Conservation (phyloP, 1,139 yeast genomes). For the Candida pseudocylindracea region DNA sequence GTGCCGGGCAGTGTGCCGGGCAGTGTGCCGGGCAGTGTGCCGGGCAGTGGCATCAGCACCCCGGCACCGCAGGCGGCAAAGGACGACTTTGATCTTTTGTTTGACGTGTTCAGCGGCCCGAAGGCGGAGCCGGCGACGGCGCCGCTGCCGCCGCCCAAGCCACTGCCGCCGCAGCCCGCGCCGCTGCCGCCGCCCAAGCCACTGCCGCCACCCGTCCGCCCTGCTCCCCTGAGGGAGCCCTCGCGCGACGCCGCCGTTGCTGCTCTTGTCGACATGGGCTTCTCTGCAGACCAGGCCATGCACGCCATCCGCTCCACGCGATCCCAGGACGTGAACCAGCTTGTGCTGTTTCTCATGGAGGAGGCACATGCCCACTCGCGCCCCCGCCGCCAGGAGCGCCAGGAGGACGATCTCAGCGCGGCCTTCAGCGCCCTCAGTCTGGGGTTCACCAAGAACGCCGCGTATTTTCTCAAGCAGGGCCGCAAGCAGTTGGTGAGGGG, state of each 20-base stretch:
- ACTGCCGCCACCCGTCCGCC: no score
- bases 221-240: no score
- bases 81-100: no score
- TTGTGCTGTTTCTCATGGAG: conserved; percentile 18
- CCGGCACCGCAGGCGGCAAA: no score
- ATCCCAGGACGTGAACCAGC: conserved; percentile 23
- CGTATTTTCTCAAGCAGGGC: conserved; percentile 41
- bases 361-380: conserved; percentile 32
- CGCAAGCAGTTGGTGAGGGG: conserved; percentile 38
- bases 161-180: no score
- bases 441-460: conserved; percentile 36
- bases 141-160: no score
- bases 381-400: conserved; percentile 5
- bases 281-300: conserved; percentile 35
- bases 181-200: no score
- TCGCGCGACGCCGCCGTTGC: conserved; percentile 32
- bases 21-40: no score
- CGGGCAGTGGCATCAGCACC: no score
- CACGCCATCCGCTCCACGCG: conserved; percentile 40
- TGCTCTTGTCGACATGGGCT: conserved; percentile 64
- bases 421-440: conserved; percentile 20
- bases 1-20: no score
- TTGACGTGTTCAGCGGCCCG: no score
- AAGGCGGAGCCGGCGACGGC: no score
- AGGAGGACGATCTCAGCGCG: conserved; percentile 12